Evolutionary conservation across 495 filamentous ascomycete species (phyloP), one percentile per base, ranked within the genome.

Genomic region (Articulospora tetracladia): DNA sequence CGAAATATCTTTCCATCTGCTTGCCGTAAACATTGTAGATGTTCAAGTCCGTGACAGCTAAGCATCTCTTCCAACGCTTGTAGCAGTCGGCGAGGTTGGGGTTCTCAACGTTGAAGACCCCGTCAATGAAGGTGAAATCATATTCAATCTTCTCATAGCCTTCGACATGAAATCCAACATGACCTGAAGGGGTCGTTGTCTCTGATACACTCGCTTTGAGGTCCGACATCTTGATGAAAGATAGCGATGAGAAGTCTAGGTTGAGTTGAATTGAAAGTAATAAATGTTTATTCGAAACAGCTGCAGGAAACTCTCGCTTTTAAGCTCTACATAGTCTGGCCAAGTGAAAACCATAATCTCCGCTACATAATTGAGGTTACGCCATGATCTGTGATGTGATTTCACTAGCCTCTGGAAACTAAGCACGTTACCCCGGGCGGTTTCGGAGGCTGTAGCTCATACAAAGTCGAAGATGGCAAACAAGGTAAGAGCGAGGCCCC

Each of bases 141-240:
- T 87, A 87, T 54, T 82, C 77, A 63, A 87, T 86, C 68, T 83
- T 87, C 71, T 86, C 84, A 60, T 83, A 84, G 25, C 84, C 85
- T 57, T 79, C 77, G 51, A 87, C 83, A 55, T 83, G 80, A 68
- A 86, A 86, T 20, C 83, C 83, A 28, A 59, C 50, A 49, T 66
- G 59, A 20, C 59, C 55, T 17, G 59, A 51, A 30, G 56, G 34
- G 20, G 66, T 70, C 51, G 74, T 72, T 28, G 80, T 85, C 69
- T 82, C 74, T 13, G 70, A 47, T 55, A 87, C 84, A 15, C 74
- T 77, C 23, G 85, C 84, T 41, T 75, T 79, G 24, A 87, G 72
- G 64, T 87, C 80, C 34, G 83, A 86, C 83, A 87, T 86, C 48
- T 54, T 75, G 67, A 46, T 30, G 13, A 20, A 57, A 26, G 22